These are phyloP conservation scores for Dioscorea dumetorum DNA, from an alignment of 106 monocot species.

Conservation along the genomic window DNA sequence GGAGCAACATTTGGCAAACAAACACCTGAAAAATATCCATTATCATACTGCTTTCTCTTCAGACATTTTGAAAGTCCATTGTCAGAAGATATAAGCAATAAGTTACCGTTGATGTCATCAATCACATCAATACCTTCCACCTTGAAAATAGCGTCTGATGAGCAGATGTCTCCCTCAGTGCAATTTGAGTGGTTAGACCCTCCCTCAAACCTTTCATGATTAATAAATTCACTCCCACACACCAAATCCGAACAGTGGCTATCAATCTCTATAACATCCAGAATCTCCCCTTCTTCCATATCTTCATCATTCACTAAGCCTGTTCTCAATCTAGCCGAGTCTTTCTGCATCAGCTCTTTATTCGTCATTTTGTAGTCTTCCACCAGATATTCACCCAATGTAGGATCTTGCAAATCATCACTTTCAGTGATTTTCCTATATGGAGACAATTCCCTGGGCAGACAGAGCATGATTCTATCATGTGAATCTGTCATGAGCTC, in stretches of 20 bases:
- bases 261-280: conserved; percentile 28
- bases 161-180: not conserved
- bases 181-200: not conserved
- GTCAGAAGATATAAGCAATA: not conserved
- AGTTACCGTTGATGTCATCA: not conserved
- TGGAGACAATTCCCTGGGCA: not conserved
- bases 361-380: not conserved
- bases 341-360: not conserved
- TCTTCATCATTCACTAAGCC: conserved; percentile 9
- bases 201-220: conserved; percentile 6
- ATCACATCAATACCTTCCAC: not conserved
- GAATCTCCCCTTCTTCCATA: conserved; percentile 68
- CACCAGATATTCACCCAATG: not conserved
- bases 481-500: too few species aligned
- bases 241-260: conserved; percentile 9
- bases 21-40: not conserved
- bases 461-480: too few species aligned
- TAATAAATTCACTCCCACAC: not conserved
- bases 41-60: not conserved
- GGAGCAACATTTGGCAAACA: not conserved
- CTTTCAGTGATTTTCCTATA: not conserved
- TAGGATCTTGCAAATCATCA: not conserved
- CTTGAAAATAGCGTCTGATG: not conserved
- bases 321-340: conserved; percentile 4
- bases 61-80: not conserved